These are phyloP conservation scores for Suhomyces sp. DNA, from an alignment of 805 yeast genomes.

Conservation along the genomic window DNA sequence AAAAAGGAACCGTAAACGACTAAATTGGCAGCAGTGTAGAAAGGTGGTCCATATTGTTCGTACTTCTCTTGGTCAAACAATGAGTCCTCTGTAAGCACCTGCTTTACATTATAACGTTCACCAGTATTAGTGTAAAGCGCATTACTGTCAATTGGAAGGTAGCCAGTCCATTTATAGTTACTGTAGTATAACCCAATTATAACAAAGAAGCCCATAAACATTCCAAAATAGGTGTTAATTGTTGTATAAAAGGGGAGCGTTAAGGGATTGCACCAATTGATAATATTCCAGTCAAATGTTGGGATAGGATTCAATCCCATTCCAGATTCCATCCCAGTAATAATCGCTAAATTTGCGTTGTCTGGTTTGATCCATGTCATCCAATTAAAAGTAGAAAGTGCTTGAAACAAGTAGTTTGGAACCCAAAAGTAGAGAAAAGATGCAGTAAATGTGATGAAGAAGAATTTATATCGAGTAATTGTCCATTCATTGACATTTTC, in stretches of 20 bases:
- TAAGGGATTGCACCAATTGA: slow-evolving; percentile 30
- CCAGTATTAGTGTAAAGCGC: slow-evolving; percentile 23
- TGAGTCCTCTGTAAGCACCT: slow-evolving; percentile 13
- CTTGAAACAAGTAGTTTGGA: slow-evolving; percentile 43
- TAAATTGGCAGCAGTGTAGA: slow-evolving; percentile 17
- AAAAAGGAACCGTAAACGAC: slow-evolving; percentile 17
- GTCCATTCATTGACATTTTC: slow-evolving; percentile 21
- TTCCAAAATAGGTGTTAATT: slow-evolving; percentile 16
- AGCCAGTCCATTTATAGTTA: slow-evolving; percentile 19
- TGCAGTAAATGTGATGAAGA: slow-evolving; percentile 20
- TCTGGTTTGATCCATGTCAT: slow-evolving; percentile 58
- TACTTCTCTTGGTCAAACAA: slow-evolving; percentile 15
- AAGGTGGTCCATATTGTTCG: slow-evolving; percentile 19
- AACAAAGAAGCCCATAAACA: slow-evolving; percentile 13
- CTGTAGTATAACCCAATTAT: slow-evolving; percentile 19
- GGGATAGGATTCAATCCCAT: slow-evolving; percentile 55
- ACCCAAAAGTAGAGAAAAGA: slow-evolving; percentile 47
- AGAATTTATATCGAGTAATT: slow-evolving; percentile 32
- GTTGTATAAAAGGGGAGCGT: slow-evolving; percentile 45
- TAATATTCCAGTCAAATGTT: slow-evolving; percentile 51
- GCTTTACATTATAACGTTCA: slow-evolving; percentile 12
- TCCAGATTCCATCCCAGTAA: slow-evolving; percentile 50
- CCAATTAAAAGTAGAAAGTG: slow-evolving; percentile 51
- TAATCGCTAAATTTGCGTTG: slow-evolving; percentile 45
- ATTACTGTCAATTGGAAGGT: slow-evolving; percentile 19